Evolutionary conservation across 148 eudicot genomes (phyloP), one percentile per base, ranked within the genome.

Genomic region (Euryodendron excelsum): DNA sequence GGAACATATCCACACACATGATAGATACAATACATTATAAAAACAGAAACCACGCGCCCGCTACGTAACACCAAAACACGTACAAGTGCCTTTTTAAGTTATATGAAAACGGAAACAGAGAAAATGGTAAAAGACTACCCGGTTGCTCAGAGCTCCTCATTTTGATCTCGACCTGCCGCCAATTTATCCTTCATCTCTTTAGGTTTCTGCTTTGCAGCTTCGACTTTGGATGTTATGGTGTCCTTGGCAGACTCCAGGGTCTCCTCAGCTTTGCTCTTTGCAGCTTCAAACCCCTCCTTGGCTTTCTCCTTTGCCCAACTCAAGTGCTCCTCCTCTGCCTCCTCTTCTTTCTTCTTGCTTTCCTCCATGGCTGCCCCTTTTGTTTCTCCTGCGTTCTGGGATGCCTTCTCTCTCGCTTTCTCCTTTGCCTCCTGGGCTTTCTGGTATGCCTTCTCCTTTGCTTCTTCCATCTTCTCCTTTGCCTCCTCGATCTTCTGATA

Each of bases 241-340:
- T 73, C 80, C 52, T 82, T 82, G 0, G 80, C 77, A 3, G 82
- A 25, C 74, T 79, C 85, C 17, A 69, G 44, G 0, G 81, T 78
- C 63, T 81, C 84, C 66, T 66, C 84, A 7, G 81, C 82, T 61
- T 78, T 85, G 18, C 27, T 53, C 45, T 84, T 82, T 4, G 79
- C 83, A 3, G 77, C 47, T 30, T 82, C 84, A 4, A 69, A 74
- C 21, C 80, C 87, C 10, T 79, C 79, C 47, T 78, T 82, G 0
- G 85, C 78, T 55, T 79, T 79, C 72, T 86, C 83, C 39, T 75
- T 74, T 0, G 83, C 82, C 81, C 80, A 76, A 3, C 50, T 60
- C 62, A 55, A 8, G 0, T 76, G 45, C 74, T 86, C 82, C 45
- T 59, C 76, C 3, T n/a, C n/a, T n/a, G n/a, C n/a, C n/a, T n/a